Base-by-base conservation (phyloP, 768 basidiomycete genomes). In the Cubamyces sp. region DNA sequence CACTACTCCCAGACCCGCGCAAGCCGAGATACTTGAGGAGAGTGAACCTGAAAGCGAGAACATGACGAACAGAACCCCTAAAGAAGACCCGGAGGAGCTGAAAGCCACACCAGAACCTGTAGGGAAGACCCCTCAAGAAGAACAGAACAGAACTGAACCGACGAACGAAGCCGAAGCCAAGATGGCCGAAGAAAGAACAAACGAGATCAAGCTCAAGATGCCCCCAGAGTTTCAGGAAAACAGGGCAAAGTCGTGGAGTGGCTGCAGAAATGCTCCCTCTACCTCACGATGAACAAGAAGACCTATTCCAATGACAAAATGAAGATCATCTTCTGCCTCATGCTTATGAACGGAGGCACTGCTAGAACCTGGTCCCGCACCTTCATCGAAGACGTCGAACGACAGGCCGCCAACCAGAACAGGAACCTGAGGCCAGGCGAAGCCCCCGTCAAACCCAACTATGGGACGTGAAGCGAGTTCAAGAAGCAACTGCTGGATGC, bases 231-330 rank as follows among this genome's bases (percentile, higher is more conserved):
- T 47, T 21, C 46, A 14, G 23, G 46, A 5, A 47, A 47, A 14
- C n/a, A 21, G 23, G 46, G 46, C 14, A 21, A 47, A 47, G 46
- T 23, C 6, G 46, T 47, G n/a, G 46, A 47, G 23, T 47, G 46
- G 46, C 23, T 47, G 23, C 46, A 47, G 46, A 47, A 47, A 25
- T 47, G 46, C 46, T 21, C 46, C 23, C 46, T 47, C 46, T 47
- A 47, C 23, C 46, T 47, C 19, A 47, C 46, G 46, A 47, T 47
- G 46, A 47, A 47, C 46, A 47, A 47, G 46, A 47, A 19, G 23
- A 47, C n/a, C n/a, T 47, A 47, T 12, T 6, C n/a, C 46, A 47
- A 2, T 12, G 46, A 21, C 23, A 21, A 47, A 34, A 34, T 34
- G 23, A 47, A 47, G 46, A 47, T 21, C n/a, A n/a, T 47, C 23